Conservation (phyloP, 2,329 filamentous ascomycete genomes). For the Rhinocladiella mackenziei region DNA sequence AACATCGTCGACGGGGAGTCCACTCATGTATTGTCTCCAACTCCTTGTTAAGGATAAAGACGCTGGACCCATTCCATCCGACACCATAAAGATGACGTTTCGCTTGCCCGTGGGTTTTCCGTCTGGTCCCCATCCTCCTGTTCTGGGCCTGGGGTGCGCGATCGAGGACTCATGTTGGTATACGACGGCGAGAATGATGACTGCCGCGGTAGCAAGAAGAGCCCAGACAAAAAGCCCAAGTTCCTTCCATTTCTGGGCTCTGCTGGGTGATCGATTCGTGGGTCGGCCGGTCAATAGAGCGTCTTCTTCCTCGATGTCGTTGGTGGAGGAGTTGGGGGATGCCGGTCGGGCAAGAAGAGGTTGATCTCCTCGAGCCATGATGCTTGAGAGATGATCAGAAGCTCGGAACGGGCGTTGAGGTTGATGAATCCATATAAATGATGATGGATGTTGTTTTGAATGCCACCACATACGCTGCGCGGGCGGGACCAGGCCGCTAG, state of each 20-base stretch:
- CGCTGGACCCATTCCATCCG: constrained; percentile 95
- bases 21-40: constrained; percentile 73
- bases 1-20: constrained; percentile 68
- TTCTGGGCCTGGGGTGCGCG: constrained; percentile 31
- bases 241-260: constrained; percentile 65
- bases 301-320: constrained; percentile 59
- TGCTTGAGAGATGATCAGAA: no score
- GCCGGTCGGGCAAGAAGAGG: constrained; percentile 55
- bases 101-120: constrained; percentile 63
- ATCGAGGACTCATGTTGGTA: constrained; percentile 63
- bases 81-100: constrained; percentile 98
- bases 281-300: constrained; percentile 56
- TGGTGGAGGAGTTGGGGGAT: constrained; percentile 54
- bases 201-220: constrained; percentile 69
- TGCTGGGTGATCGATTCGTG: constrained; percentile 33
- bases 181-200: constrained; percentile 76
- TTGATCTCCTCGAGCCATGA: constrained; percentile 40
- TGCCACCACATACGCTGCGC: no score
- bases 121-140: constrained; percentile 37
- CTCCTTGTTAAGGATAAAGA: constrained; percentile 81
- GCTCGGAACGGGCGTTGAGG: no score
- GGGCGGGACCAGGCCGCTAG: no score
- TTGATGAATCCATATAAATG: no score
- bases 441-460: no score
- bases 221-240: constrained; percentile 78